A percentile compares a stretch with the other conserved stretches of the same genome.
Evolutionary conservation across 2,329 filamentous ascomycete genomes (phyloP).

Genomic region (Penicillium capsulatum): DNA sequence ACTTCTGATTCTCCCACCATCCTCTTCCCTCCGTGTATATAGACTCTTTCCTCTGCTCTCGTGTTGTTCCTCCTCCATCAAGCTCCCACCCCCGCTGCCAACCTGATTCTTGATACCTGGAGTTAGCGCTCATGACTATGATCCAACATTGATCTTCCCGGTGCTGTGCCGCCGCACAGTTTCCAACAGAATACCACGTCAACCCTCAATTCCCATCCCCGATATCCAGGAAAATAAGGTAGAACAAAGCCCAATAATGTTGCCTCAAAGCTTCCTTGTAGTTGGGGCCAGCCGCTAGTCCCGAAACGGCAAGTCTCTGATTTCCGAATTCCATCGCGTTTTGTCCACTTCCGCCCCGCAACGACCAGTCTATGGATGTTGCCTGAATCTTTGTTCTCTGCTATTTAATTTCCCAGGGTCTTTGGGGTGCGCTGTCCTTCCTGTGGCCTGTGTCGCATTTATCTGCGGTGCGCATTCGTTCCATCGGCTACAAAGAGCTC

Average conservation of each 20-base stretch:
- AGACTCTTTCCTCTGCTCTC: conserved; percentile 23
- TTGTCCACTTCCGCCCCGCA: conserved; percentile 16
- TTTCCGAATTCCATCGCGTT: conserved; percentile 16
- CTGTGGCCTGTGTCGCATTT: neutral
- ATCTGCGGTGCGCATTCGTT: neutral
- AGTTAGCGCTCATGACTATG: conserved; percentile 2
- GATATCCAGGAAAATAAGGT: too few species aligned
- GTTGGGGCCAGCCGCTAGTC: conserved; percentile 14
- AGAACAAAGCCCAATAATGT: too few species aligned
- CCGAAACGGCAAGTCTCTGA: conserved; percentile 12
- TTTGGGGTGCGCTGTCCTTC: neutral
- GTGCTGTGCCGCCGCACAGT: too few species aligned
- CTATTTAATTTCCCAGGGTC: neutral
- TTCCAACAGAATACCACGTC: too few species aligned
- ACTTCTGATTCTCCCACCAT: neutral
- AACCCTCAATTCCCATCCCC: too few species aligned
- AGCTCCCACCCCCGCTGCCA: conserved; percentile 10
- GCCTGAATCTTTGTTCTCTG: neutral
- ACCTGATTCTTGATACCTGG: conserved; percentile 16
- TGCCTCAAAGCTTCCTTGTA: neutral
- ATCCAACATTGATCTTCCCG: too few species aligned
- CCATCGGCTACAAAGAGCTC: neutral
- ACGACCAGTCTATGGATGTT: conserved; percentile 13
- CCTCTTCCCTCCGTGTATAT: conserved; percentile 27
- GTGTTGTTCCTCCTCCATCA: conserved; percentile 2